These are phyloP conservation scores for Picochlorum sp. DNA, from an alignment of 139 green algal species.

Conservation along the genomic window DNA sequence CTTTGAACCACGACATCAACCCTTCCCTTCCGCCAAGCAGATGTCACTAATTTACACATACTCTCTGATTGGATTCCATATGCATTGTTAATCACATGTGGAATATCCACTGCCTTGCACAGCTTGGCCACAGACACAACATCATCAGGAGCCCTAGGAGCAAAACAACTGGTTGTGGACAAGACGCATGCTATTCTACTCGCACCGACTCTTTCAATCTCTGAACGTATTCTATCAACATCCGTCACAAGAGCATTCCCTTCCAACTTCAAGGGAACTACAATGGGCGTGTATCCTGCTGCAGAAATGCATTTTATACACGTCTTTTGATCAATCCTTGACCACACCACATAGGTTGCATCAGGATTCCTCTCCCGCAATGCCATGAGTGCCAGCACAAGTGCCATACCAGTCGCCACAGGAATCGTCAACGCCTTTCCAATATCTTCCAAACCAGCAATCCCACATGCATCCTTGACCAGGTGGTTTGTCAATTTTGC, in stretches of 20 bases:
- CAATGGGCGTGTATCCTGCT: constrained; percentile 59
- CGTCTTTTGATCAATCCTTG: constrained; percentile 95
- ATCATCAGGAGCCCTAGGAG: constrained; percentile 61
- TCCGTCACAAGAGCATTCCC: constrained; percentile 82
- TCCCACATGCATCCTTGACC: constrained; percentile 59
- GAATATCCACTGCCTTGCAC: constrained; percentile 47
- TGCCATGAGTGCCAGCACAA: constrained; percentile 67
- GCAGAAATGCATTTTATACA: constrained; percentile 86
- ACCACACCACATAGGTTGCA: constrained; percentile 80
- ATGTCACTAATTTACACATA: constrained; percentile 31
- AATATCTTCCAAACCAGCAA: constrained; percentile 54
- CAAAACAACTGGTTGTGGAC: constrained; percentile 94
- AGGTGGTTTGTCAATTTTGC: constrained; percentile 63
- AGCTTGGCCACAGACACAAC: constrained; percentile 68
- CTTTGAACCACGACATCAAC: constrained; percentile 87
- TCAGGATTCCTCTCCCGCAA: constrained; percentile 28
- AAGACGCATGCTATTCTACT: constrained; percentile 54
- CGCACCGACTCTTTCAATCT: constrained; percentile 34
- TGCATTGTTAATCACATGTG: constrained; percentile 96
- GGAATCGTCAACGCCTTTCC: constrained; percentile 70
- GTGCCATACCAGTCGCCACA: constrained; percentile 84
- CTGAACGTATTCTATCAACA: constrained; percentile 36
- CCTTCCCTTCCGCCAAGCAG: constrained; percentile 53
- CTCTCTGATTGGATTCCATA: constrained; percentile 82
- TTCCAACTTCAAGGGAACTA: constrained; percentile 42